Evolutionary conservation across 192 early-diverging fungal species (phyloP).

Genomic region (Coemansia sp.): DNA sequence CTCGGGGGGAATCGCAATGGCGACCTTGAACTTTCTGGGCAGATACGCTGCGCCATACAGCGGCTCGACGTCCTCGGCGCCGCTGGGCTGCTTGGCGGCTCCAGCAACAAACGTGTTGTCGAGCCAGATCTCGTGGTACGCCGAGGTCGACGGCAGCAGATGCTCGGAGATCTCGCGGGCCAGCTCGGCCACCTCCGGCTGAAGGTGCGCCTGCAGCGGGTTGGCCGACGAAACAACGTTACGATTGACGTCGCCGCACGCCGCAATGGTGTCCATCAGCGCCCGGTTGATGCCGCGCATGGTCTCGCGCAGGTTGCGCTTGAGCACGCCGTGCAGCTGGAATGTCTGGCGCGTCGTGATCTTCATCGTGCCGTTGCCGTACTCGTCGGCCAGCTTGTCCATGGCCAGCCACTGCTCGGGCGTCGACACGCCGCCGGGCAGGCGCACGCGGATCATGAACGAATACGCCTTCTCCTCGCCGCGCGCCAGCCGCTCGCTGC

Average conservation of each 20-base stretch:
- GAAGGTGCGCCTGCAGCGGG: slow-evolving; percentile 73
- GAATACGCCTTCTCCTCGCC: slow-evolving; percentile 89
- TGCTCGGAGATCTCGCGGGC: slow-evolving; percentile 68
- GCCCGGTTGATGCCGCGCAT: slow-evolving; percentile 91
- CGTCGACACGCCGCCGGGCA: slow-evolving; percentile 87
- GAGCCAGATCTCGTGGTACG: slow-evolving; percentile 98
- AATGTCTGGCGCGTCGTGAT: slow-evolving; percentile 95
- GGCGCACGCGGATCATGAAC: slow-evolving; percentile 96
- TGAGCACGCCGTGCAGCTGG: slow-evolving; percentile 95
- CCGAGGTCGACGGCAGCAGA: slow-evolving; percentile 78
- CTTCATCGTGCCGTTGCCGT: slow-evolving; percentile 88
- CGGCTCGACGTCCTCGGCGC: slow-evolving; percentile 71
- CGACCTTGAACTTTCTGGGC: slow-evolving; percentile 96
- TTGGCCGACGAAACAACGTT: slow-evolving; percentile 94
- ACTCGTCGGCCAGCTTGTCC: slow-evolving; percentile 81
- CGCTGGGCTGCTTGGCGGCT: slow-evolving; percentile 61
- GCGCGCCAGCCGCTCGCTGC: slow-evolving; percentile 76
- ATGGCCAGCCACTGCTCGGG: slow-evolving; percentile 91
- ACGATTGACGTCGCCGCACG: slow-evolving; percentile 97
- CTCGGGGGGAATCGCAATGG: slow-evolving; percentile 89
- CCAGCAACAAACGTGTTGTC: slow-evolving; percentile 85
- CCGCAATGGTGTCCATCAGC: slow-evolving; percentile 89
- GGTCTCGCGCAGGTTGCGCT: slow-evolving; percentile 80
- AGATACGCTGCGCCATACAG: slow-evolving; percentile 90
- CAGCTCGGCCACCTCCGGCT: slow-evolving; percentile 75